Evolutionary conservation across 2,329 filamentous ascomycete genomes (phyloP).

Genomic region (Coniochaeta ligniaria): DNA sequence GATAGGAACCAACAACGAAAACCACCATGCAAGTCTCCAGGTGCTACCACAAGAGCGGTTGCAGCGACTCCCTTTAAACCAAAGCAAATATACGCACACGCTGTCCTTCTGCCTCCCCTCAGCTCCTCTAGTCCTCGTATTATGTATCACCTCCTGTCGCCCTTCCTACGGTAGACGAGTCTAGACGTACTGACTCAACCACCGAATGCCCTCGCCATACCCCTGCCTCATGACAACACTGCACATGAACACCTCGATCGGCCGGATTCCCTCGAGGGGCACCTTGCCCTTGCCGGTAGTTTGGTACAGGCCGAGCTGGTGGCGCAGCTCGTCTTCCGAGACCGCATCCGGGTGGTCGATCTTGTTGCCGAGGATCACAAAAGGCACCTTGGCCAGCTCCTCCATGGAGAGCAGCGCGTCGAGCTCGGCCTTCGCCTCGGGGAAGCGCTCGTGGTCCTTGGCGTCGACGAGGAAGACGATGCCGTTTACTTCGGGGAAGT

Average conservation of each 20-base stretch:
- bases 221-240: constrained; percentile 97
- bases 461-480: constrained; percentile 98
- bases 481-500: constrained; percentile 92
- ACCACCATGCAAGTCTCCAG: background rate
- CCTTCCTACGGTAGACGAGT: constrained; percentile 1
- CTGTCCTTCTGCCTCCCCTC: background rate
- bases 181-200: constrained; percentile 88
- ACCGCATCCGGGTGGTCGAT: constrained; percentile 97
- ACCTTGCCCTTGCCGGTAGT: constrained; percentile 96
- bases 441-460: constrained; percentile 91
- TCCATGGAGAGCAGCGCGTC: constrained; percentile 96
- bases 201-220: constrained; percentile 85
- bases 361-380: constrained; percentile 97
- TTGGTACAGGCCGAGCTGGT: constrained; percentile 89
- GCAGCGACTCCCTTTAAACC: background rate
- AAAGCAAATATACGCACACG: background rate
- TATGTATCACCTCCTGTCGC: background rate
- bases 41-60: background rate
- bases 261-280: constrained; percentile 78
- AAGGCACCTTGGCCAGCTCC: constrained; percentile 90
- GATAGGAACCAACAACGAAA: background rate
- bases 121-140: background rate
- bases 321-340: constrained; percentile 89
- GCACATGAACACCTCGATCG: constrained; percentile 99
- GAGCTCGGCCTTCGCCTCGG: constrained; percentile 93